phyloP scores from a whole-genome alignment of 2,329 filamentous ascomycete species.

The Scedosporium dehoogii region DNA sequence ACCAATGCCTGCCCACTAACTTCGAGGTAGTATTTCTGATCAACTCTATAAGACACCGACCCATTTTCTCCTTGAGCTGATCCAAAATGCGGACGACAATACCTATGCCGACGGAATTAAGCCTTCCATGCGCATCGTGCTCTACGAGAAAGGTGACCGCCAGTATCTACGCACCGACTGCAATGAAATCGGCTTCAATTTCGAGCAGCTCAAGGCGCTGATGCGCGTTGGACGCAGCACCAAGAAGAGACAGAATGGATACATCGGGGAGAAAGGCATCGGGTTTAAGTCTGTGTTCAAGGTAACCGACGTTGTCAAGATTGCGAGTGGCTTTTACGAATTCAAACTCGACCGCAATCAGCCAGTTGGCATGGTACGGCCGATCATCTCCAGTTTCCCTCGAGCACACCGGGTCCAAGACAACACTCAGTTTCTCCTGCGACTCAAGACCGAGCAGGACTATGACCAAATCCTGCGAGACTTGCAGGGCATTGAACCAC shows the following conservation, averaged over 20 bases:
- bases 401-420: neutral
- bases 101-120: conserved; percentile 12
- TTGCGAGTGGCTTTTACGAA: conserved; percentile 18
- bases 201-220: conserved; percentile 23
- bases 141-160: conserved; percentile 11
- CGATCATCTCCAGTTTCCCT: conserved; percentile 9
- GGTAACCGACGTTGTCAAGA: conserved; percentile 19
- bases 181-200: conserved; percentile 24
- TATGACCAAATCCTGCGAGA: conserved; percentile 9
- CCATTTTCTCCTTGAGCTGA: conserved; percentile 26
- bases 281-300: conserved; percentile 27
- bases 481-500: conserved; percentile 14
- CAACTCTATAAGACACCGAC: conserved; percentile 19
- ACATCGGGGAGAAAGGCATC: conserved; percentile 27
- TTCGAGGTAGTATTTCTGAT: neutral
- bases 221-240: conserved; percentile 22
- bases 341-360: conserved; percentile 20
- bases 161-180: conserved; percentile 13
- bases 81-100: conserved; percentile 30
- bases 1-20: neutral
- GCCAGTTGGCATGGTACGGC: conserved; percentile 23
- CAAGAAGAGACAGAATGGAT: conserved; percentile 17
- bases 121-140: conserved; percentile 12
- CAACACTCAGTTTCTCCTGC: conserved; percentile 3
- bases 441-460: neutral